Conservation (phyloP, 352 stramenopile species). For the Globisporangium spiculum region DNA sequence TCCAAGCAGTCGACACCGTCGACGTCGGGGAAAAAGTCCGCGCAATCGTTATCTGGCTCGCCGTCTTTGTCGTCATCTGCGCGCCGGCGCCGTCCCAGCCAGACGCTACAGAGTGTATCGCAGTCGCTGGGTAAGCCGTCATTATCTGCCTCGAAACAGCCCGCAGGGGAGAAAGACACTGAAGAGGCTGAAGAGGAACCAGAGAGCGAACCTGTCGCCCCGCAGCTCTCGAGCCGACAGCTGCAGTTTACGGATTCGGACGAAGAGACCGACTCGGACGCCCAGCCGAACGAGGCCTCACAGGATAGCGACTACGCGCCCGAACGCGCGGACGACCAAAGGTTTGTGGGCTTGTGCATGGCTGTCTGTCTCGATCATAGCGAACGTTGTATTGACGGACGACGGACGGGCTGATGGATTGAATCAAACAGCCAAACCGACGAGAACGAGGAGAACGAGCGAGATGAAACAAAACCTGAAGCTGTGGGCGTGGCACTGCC, state of each 20-base stretch:
- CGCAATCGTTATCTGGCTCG: constrained; percentile 23
- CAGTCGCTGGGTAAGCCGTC: constrained; percentile 22
- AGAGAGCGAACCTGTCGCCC: not conserved
- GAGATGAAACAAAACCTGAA: not conserved
- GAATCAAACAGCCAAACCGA: too few relatives aligned
- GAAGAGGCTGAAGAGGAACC: not conserved
- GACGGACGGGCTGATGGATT: not conserved
- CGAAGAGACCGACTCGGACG: not conserved
- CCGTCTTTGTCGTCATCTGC: constrained; percentile 19
- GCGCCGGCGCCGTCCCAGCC: constrained; percentile 17
- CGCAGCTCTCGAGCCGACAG: constrained; percentile 20
- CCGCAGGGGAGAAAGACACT: not conserved
- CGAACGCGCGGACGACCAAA: not conserved
- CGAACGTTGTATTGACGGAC: not conserved
- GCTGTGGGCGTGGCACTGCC: not conserved
- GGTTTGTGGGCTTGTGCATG: not conserved
- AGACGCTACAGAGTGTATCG: constrained; percentile 22
- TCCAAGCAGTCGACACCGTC: constrained; percentile 4
- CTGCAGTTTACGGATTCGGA: constrained; percentile 26
- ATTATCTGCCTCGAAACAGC: not conserved
- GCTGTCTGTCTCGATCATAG: not conserved
- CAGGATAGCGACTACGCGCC: constrained; percentile 8
- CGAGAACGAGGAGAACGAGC: not conserved
- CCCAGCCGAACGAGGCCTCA: constrained; percentile 1
- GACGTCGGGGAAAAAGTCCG: not conserved